Base-by-base conservation (phyloP, 768 basidiomycete genomes). In the Suillus subalutaceus region DNA sequence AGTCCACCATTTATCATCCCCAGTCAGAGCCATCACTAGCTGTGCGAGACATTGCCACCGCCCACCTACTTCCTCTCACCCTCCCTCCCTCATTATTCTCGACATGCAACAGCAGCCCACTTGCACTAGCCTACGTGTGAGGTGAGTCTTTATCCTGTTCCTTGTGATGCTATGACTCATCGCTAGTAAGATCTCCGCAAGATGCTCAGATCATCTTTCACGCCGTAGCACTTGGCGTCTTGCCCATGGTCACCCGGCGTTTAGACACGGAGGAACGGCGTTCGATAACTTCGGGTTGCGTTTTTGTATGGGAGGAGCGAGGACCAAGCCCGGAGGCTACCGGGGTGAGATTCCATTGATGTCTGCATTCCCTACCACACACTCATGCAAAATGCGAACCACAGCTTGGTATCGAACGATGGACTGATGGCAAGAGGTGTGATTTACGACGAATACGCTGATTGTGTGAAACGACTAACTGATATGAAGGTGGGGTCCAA, bases 221-320 rank as follows among this genome's bases (percentile, higher is more conserved):
- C 71, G 91, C 86, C 40, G 92, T 93, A 37, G 78, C 81, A 9
- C 79, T 84, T 9, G 77, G 81, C 12, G 73, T 85, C 1, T 81
- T 91, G 18, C 88, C 86, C 38, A 90, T 92, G 80, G 86, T 93
- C 60, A 79, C 86, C 32, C 85, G 90, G 64, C 86, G 92, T 48
- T 82, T 94, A 62, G 90, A 91, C 78, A 86, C 88, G 18, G 91
- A 91, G 62, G 92, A 93, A 74, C 83, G 91, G 46, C 84, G 91
- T 13, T 79, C 82, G 48, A 91, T 93, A 60, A 69, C 79, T n/a
- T 85, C 91, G 1, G 92, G 92, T 16, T 86, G 85, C 65, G 88
- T 93, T 41, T 94, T 87, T 69, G 91, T 94, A 46, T 94, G 92
- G 92, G 91, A 93, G 73, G 92, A 94, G 74, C 83, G 92, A 64